A percentile compares a stretch with the other conserved stretches of the same genome.
phyloP scores from a whole-genome alignment of 2,329 filamentous ascomycete species.

The Fusarium sp. region DNA sequence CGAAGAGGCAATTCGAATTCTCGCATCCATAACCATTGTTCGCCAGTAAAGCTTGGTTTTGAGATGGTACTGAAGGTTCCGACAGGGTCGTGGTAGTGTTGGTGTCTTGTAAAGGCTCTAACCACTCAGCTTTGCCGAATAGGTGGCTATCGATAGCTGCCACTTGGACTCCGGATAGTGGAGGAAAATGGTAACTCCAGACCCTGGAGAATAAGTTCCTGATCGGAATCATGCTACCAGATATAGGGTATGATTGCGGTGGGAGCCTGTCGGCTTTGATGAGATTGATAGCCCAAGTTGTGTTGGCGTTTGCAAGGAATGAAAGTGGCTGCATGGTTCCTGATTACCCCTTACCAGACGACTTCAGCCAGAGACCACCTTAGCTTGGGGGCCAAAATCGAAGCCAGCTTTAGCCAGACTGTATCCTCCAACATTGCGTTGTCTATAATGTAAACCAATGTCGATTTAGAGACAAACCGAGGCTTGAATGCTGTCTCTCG shows the following conservation, averaged over 20 bases:
- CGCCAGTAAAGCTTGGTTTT: background rate
- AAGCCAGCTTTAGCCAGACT: background rate
- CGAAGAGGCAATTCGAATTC: background rate
- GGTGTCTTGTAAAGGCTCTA: background rate
- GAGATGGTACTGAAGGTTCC: background rate
- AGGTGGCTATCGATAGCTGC: background rate
- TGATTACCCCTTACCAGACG: background rate
- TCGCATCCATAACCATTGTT: background rate
- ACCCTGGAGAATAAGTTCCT: background rate
- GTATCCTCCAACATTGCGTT: background rate
- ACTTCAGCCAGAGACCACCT: background rate
- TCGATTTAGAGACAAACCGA: background rate
- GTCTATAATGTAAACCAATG: background rate
- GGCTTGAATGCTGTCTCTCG: background rate
- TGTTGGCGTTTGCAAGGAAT: background rate
- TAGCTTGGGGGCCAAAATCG: background rate
- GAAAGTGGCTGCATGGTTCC: constrained; percentile 1
- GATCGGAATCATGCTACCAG: background rate
- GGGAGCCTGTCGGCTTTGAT: background rate
- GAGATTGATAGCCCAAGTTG: background rate
- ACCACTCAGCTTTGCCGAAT: background rate
- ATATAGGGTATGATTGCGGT: background rate
- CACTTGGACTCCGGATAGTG: background rate
- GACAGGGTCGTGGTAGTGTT: background rate
- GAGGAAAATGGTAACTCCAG: background rate